These are phyloP conservation scores for Syncephalastrum monosporum DNA, from an alignment of 371 early-diverging fungal genomes.

Conservation along the genomic window DNA sequence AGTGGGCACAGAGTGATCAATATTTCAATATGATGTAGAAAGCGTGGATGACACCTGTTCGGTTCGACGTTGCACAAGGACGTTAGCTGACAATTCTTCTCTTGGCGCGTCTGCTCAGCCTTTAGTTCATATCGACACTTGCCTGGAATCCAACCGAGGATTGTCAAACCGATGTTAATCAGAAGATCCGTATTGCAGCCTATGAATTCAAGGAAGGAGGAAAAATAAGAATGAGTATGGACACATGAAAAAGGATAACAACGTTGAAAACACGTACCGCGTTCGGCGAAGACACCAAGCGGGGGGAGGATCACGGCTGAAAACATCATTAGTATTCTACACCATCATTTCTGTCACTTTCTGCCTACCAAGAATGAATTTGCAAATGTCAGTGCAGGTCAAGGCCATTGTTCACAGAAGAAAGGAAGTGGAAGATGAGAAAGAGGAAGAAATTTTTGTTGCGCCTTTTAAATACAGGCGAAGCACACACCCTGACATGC, in stretches of 20 bases:
- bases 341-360: neutral
- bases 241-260: too few species aligned
- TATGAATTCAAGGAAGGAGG: neutral
- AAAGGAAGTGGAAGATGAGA: neutral
- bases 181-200: slow-evolving; percentile 68
- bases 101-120: too few species aligned
- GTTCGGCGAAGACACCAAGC: slow-evolving; percentile 60
- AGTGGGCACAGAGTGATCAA: neutral
- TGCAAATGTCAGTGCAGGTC: slow-evolving; percentile 14
- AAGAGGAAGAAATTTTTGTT: neutral
- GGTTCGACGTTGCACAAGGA: too few species aligned
- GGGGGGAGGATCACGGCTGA: slow-evolving; percentile 63
- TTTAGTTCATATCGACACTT: slow-evolving; percentile 4
- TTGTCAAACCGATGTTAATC: slow-evolving; percentile 75
- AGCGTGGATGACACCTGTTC: slow-evolving; percentile 11
- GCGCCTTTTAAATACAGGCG: too few species aligned
- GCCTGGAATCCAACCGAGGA: slow-evolving; percentile 82
- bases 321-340: slow-evolving; percentile 1
- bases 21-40: slow-evolving; percentile 14
- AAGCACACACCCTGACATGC: too few species aligned
- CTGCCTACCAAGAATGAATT: slow-evolving; percentile 16
- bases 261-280: slow-evolving; percentile 1
- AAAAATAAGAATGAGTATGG: neutral
- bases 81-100: too few species aligned
- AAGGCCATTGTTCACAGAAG: slow-evolving; percentile 10